A percentile compares a stretch with the other conserved stretches of the same genome.
Evolutionary conservation across 768 basidiomycete genomes (phyloP).

Genomic region (Gloeopeniophorella convolvens): DNA sequence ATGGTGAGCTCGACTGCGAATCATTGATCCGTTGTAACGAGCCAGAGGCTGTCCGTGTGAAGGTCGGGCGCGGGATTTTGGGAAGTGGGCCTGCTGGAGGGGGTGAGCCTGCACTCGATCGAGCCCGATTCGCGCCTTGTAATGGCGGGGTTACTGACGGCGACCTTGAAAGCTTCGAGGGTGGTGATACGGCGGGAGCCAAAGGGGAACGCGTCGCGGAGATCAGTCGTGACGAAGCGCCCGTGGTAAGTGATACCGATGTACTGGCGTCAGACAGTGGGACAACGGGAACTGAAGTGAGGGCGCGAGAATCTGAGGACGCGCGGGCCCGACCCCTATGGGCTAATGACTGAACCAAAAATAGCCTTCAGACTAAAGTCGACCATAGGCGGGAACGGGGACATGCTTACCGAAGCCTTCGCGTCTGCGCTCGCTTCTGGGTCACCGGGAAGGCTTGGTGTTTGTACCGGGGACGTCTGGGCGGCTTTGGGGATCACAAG

Average conservation of each 20-base stretch:
- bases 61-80: slow-evolving; percentile 1
- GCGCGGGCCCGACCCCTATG: slow-evolving; percentile 12
- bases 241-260: not conserved
- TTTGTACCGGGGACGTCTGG: not conserved
- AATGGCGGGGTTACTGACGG: slow-evolving; percentile 8
- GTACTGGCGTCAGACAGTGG: slow-evolving; percentile 4
- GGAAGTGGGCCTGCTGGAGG: slow-evolving; percentile 10
- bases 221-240: slow-evolving; percentile 5
- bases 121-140: slow-evolving; percentile 2
- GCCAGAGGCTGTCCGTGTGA: slow-evolving; percentile 10
- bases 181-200: slow-evolving; percentile 4
- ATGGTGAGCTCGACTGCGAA: slow-evolving; percentile 7
- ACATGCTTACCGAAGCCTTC: slow-evolving; percentile 2
- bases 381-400: no score
- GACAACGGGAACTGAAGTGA: not conserved
- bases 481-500: slow-evolving; percentile 11
- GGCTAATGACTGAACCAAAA: not conserved
- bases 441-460: not conserved
- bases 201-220: slow-evolving; percentile 2
- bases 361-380: not conserved
- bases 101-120: not conserved
- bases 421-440: slow-evolving; percentile 1
- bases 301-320: slow-evolving; percentile 18
- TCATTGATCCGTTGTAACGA: not conserved
- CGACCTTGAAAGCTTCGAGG: slow-evolving; percentile 15